These are phyloP conservation scores for Sonneratia alba DNA, from an alignment of 345 rosid species.

Conservation along the genomic window DNA sequence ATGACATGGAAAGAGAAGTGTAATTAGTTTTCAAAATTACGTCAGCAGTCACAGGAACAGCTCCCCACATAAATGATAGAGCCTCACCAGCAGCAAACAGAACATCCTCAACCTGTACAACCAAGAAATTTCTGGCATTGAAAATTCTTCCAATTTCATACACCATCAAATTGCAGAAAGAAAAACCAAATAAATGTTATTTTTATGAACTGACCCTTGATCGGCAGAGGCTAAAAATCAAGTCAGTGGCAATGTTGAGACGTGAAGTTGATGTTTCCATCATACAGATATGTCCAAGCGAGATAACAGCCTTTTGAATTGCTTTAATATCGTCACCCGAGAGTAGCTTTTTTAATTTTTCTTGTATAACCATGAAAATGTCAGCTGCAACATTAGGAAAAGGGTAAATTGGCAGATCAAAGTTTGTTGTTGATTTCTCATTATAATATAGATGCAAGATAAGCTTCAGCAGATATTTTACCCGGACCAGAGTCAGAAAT, in stretches of 20 bases:
- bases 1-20: slow-evolving; percentile 72
- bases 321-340: slow-evolving; percentile 80
- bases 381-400: slow-evolving; percentile 28
- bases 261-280: slow-evolving; percentile 57
- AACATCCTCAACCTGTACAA: slow-evolving; percentile 80
- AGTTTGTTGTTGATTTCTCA: not conserved
- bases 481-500: slow-evolving; percentile 50
- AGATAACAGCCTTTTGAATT: slow-evolving; percentile 60
- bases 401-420: not conserved
- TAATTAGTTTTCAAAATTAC: slow-evolving; percentile 79
- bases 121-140: slow-evolving; percentile 14
- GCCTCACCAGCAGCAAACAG: slow-evolving; percentile 97
- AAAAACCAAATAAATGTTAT: not conserved
- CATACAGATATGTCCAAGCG: slow-evolving; percentile 78
- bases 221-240: slow-evolving; percentile 74
- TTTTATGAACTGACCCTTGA: slow-evolving; percentile 54
- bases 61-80: slow-evolving; percentile 86
- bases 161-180: not conserved
- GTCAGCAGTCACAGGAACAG: slow-evolving; percentile 83
- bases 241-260: slow-evolving; percentile 58
- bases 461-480: slow-evolving; percentile 12
- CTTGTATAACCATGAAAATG: slow-evolving; percentile 50
- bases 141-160: slow-evolving; percentile 3
- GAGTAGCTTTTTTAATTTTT: slow-evolving; percentile 68
- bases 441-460: not conserved